phyloP scores from a whole-genome alignment of 2,329 filamentous ascomycete species.

The Canariomyces notabilis region DNA sequence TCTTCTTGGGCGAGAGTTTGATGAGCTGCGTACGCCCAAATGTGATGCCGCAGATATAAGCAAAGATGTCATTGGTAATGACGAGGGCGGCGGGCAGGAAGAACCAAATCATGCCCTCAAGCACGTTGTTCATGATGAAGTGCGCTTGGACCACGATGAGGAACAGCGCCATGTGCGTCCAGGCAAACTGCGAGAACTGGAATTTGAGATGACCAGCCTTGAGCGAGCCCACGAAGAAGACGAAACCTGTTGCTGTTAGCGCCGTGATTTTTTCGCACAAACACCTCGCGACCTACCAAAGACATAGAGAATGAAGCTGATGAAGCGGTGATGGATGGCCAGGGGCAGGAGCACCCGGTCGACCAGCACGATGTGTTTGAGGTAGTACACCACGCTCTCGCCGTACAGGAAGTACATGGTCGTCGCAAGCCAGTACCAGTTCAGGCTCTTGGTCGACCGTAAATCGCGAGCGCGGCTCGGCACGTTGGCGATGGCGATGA shows the following conservation, averaged over 20 bases:
- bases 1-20: constrained; percentile 98
- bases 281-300: constrained; percentile 63
- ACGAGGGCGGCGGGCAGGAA: constrained; percentile 92
- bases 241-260: constrained; percentile 63
- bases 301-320: constrained; percentile 96
- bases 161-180: constrained; percentile 99
- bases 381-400: constrained; percentile 99
- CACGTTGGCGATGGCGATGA: constrained; percentile 95
- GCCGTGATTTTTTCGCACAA: not conserved
- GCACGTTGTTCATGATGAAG: constrained; percentile 99
- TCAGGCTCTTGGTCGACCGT: constrained; percentile 89
- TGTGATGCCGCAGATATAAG: constrained; percentile 94
- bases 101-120: constrained; percentile 99
- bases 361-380: constrained; percentile 96
- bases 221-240: constrained; percentile 93
- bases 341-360: constrained; percentile 89
- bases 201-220: constrained; percentile 96
- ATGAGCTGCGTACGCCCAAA: constrained; percentile 96
- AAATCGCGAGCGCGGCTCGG: constrained; percentile 86
- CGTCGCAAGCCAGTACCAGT: constrained; percentile 98
- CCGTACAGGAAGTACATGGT: constrained; percentile 99
- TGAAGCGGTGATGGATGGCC: constrained; percentile 96
- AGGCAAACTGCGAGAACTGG: constrained; percentile 98
- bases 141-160: constrained; percentile 96
- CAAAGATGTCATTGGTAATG: constrained; percentile 98